These are phyloP conservation scores for Datura wrightii DNA, from an alignment of 257 asterid genomes.

Conservation along the genomic window DNA sequence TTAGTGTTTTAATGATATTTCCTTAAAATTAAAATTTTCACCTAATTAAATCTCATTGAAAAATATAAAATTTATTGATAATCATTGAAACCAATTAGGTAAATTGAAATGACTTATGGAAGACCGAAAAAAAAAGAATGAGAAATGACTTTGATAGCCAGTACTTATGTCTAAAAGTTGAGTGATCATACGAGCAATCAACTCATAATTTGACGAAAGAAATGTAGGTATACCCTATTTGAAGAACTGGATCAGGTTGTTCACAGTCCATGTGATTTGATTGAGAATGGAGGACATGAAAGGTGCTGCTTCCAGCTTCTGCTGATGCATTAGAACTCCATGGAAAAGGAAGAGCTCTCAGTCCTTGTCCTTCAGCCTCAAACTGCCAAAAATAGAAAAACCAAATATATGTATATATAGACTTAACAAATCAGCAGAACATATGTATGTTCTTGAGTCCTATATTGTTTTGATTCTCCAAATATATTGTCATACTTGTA, in stretches of 20 bases:
- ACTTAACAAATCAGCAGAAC: neutral
- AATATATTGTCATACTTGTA: too few relatives aligned
- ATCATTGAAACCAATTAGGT: too few relatives aligned
- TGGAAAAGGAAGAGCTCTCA: slow-evolving; percentile 48
- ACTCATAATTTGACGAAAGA: neutral
- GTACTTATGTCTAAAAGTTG: neutral
- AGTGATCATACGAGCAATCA: neutral
- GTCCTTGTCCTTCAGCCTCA: slow-evolving; percentile 65
- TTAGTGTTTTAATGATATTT: too few relatives aligned
- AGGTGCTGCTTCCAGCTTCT: slow-evolving; percentile 45
- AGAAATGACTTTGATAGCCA: neutral
- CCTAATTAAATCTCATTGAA: too few relatives aligned
- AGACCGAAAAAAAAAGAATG: too few relatives aligned
- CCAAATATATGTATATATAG: too few relatives aligned
- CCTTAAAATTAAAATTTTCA: too few relatives aligned
- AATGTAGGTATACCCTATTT: slow-evolving; percentile 66
- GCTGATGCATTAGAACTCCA: slow-evolving; percentile 57
- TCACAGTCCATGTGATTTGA: slow-evolving; percentile 60
- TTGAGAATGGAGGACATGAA: slow-evolving; percentile 50
- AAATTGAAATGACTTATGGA: too few relatives aligned
- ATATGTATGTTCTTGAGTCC: neutral
- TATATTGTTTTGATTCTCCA: too few relatives aligned
- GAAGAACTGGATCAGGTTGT: slow-evolving; percentile 55
- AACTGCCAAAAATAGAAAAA: slow-evolving; percentile 48
- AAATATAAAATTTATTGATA: too few relatives aligned